Base-by-base conservation (phyloP, 352 stramenopile genomes). In the Hyaloperonospora brassicae region DNA sequence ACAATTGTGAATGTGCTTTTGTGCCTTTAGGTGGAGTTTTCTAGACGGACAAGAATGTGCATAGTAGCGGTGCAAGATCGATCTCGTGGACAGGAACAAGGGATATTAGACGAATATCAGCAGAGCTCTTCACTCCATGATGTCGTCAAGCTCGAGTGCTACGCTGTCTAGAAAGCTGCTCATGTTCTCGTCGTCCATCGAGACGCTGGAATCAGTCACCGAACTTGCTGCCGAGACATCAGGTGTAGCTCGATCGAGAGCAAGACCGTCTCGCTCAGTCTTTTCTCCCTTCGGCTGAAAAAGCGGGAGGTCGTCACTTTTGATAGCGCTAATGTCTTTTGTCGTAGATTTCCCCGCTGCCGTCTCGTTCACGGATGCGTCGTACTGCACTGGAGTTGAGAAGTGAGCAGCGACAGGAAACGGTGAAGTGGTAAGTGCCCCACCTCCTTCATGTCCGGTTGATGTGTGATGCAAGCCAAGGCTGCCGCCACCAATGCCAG, bases 141-240 rank as follows among this genome's bases (percentile, higher is more conserved):
- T 84, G 44, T 90, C 80, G 40, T 89, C 80, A 43, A 90, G 70
- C 61, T 88, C 79, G 23, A 90, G 72, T 44, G 78, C 71, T 47
- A 90, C 80, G 52, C 80, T 90, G 50, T 90, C 80, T 50, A 90
- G 78, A 56, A 90, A 87, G 45, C 62, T 75, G 58, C 65, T 88
- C 77, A 90, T 90, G 63, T 90, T 79, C 60, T 89, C 80, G 31
- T 77, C 68, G 44, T 77, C 68, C 61, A 76, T 76, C 42, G 41
- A 42, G 1, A 62, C 57, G 10, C 40, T 60, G 21, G 58, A 23
- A 12, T 70, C 69, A 38, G 56, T 44, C 10, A 23, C 53, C 49
- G 45, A 31, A 21, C 21, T 44, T 46, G 25, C 27, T 11, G 34
- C 48, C 35, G 30, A 10, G 35, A 41, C 52, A 46, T 57, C 50